Percentiles rank a stretch among this genome's conserved stretches.
Evolutionary conservation across 2,329 filamentous ascomycete species (phyloP).

Genomic region (Aspergillus glaucus): DNA sequence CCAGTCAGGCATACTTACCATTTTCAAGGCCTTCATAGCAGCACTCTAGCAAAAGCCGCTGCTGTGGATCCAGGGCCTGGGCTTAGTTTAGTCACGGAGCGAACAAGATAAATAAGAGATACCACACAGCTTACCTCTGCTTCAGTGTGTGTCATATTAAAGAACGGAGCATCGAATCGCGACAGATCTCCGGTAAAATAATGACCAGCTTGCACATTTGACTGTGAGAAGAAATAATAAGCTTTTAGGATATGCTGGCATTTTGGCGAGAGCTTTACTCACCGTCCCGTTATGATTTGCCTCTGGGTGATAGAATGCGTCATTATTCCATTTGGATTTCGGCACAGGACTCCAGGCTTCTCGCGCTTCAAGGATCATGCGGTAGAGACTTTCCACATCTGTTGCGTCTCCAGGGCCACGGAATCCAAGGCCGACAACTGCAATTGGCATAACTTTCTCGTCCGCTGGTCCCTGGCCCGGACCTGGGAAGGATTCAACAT

Average conservation of each 20-base stretch:
- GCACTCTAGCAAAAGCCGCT: neutral
- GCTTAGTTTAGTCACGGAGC: neutral
- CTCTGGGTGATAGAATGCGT: constrained; percentile 16
- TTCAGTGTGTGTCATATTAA: neutral
- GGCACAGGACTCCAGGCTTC: constrained; percentile 11
- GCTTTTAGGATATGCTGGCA: neutral
- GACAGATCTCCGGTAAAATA: neutral
- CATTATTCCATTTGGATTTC: constrained; percentile 13
- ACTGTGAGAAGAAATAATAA: neutral
- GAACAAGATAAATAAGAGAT: neutral
- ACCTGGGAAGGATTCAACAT: too few relatives aligned
- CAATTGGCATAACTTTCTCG: constrained; percentile 16
- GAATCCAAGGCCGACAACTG: constrained; percentile 19
- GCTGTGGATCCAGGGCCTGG: neutral
- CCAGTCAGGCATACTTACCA: neutral
- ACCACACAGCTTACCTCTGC: neutral
- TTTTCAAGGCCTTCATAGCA: neutral
- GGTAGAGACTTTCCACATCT: constrained; percentile 14
- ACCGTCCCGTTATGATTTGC: neutral
- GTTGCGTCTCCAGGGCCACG: constrained; percentile 18
- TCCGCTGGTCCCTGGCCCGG: neutral
- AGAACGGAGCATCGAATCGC: neutral
- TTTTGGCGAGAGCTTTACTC: neutral
- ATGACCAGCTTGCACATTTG: neutral
- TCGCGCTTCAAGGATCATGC: constrained; percentile 10